Base-by-base conservation (phyloP, 139 green algal genomes). In the Tetradesmus obliquus region DNA sequence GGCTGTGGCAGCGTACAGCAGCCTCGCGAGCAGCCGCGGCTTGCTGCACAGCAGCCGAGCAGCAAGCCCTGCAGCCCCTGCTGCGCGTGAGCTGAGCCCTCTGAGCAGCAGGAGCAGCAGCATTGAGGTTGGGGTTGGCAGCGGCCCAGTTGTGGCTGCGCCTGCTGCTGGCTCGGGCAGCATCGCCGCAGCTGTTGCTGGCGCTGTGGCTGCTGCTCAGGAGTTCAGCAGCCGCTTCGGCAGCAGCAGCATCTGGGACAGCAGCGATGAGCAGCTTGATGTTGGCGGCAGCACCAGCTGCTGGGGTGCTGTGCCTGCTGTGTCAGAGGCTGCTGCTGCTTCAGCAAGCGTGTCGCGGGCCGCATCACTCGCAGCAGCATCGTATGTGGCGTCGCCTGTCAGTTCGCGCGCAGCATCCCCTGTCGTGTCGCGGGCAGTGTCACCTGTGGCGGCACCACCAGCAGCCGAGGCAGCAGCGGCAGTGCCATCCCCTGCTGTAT, bases 171-270 rank as follows among this genome's bases (percentile, higher is more conserved):
- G 15, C n/a, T 76, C 66, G 17, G n/a, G 66, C 66, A 76, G 66
- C 15, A 76, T 76, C n/a, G 66, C 66, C 5, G 66, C 66, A 24
- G 66, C 66, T 24, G 66, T 76, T 24, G 66, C 66, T 24, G 66
- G 66, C 5, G 66, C 66, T 24, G 66, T 76, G n/a, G 66, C 66
- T 76, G 66, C 66, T 76, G 66, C 66, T 76, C 15, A 76, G 66
- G 15, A 76, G 66, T 76, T 76, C 66, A 76, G 66, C 66, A 76
- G 66, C 66, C 66, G 66, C 66, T 76, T n/a, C 2, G 66, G 17
- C 66, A 76, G 66, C 66, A 76, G 66, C 66, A 76, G 66, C 66
- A 76, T 76, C 66, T 76, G 66, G 66, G 66, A 76, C 66, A n/a
- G 66, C 15, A 76, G 1, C n/a, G 66, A 76, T 6, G 17, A 24